Evolutionary conservation across 179 eudicot species (phyloP), one percentile per base, ranked within the genome.

Genomic region (Amaranthus tricolor): DNA sequence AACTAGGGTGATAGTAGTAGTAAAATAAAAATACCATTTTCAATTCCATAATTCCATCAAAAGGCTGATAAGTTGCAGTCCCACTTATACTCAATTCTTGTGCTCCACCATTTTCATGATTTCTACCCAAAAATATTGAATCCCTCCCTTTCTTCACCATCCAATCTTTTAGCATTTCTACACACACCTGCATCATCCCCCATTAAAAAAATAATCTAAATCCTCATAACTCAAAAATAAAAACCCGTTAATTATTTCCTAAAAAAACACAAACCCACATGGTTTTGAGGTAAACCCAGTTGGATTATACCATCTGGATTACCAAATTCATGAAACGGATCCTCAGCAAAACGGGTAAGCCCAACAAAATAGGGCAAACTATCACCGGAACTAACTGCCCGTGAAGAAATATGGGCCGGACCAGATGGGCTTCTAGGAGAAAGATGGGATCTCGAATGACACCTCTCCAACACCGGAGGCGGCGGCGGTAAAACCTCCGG

Each of bases 131-230:
- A 72, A 76, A 19, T 43, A 82, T 74, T 17, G 74, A 78, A 19
- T 63, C 72, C 63, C 19, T 84, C 24, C 83, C 87, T 80, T 86
- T 86, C 50, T 82, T 82, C 61, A 61, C 76, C 67, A 94, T 74
- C 96, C 96, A 93, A 17, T 92, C 90, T 82, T 77, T 81, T 71
- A 92, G 90, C 87, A 92, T 83, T 86, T 90, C 98, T 86, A 81
- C 73, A 17, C 89, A 88, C 83, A 94, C 83, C 98, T 94, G 84
- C 80, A 82, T 76, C 24, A 70, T 81, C 52, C 72, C 49, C 14
- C 48, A 31, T 7, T 6, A 3, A 81, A 67, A 56, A 68, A 49
- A 44, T n/a, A n/a, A 24, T 57, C 62, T 19, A 10, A 59, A 47
- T 19, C 67, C 17, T 56, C 40, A 73, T 55, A 19, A 76, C 19